Percentiles rank a stretch among this genome's conserved stretches.
Evolutionary conservation across 2,329 filamentous ascomycete genomes (phyloP).

Genomic region (Colletotrichum sp.): DNA sequence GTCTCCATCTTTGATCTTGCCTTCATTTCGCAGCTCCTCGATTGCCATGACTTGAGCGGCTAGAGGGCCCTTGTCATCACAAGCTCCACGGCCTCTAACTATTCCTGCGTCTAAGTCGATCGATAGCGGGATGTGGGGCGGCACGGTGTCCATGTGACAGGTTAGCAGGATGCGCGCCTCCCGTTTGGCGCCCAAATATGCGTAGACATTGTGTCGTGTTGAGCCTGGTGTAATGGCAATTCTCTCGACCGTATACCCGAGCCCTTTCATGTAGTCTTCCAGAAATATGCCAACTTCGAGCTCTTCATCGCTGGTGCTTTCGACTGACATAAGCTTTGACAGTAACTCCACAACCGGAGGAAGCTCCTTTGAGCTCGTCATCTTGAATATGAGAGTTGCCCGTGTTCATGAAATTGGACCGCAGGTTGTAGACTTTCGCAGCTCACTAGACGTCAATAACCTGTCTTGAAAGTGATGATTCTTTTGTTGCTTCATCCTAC

Average conservation of each 20-base stretch:
- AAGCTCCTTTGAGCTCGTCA: neutral
- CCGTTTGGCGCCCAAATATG: neutral
- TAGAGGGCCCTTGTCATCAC: neutral
- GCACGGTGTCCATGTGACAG: neutral
- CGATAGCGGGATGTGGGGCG: neutral
- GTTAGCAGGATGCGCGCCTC: neutral
- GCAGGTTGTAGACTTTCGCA: neutral
- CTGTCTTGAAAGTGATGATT: neutral
- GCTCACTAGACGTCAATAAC: neutral
- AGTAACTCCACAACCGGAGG: neutral
- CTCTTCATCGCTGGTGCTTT: neutral
- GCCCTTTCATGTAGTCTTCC: neutral
- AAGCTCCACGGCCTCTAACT: neutral
- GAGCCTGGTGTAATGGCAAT: neutral
- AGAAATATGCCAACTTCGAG: neutral
- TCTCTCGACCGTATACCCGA: neutral
- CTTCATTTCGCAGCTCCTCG: neutral
- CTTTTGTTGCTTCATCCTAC: neutral
- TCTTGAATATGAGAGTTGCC: neutral
- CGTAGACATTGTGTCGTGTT: neutral
- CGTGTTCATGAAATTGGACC: neutral
- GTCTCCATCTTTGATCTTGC: conserved; percentile 38
- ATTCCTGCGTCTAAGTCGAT: neutral
- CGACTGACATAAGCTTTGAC: neutral
- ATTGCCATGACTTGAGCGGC: neutral